Base-by-base conservation (phyloP, 225 moss, liverwort and hornwort genomes). In the Sphagnum tenellum region DNA sequence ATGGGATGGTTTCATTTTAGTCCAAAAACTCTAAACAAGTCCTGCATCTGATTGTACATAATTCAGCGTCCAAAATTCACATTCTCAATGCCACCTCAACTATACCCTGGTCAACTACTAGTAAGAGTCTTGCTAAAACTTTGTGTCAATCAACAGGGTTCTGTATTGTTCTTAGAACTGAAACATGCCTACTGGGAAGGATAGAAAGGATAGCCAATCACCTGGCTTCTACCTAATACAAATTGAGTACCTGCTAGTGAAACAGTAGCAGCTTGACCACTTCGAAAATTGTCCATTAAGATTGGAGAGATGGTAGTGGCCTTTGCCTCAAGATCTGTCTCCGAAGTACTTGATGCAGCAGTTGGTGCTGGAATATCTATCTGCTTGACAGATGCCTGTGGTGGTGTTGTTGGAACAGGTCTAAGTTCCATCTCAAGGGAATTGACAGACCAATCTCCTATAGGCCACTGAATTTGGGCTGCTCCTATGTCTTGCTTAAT, bases 101-200 rank as follows among this genome's bases (percentile, higher is more conserved):
- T 52, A 52, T 52, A 9, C 6, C 52, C 6, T 52, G 52, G 6
- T 9, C 1, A 2, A 52, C 52, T 5, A 52, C 52, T 9, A 52
- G 9, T 6, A 0, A 29, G 4, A 47, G 12, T 12, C 4, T 9
- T 10, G 12, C 67, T 69, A 7, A 66, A 93, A 89, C 87, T 81
- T 93, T 93, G 48, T 84, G 88, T 44, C 86, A 89, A 64, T 89
- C 89, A 4, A 93, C 92, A 5, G 88, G 89, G 62, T 93, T 89
- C 46, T 0, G 29, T 29, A 29, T 29, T 29, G 29, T 29, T 29
- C 29, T 29, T 29, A 29, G 29, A 29, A 29, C 29, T 29, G 29
- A 29, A 29, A 29, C 29, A 29, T 29, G 29, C 29, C 29, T 89
- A 89, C 61, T 76, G 80, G 4, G 82, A 76, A 46, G 77, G 76